These are phyloP conservation scores for Chrysophaeum taylorii DNA, from an alignment of 352 stramenopile genomes.

Conservation along the genomic window DNA sequence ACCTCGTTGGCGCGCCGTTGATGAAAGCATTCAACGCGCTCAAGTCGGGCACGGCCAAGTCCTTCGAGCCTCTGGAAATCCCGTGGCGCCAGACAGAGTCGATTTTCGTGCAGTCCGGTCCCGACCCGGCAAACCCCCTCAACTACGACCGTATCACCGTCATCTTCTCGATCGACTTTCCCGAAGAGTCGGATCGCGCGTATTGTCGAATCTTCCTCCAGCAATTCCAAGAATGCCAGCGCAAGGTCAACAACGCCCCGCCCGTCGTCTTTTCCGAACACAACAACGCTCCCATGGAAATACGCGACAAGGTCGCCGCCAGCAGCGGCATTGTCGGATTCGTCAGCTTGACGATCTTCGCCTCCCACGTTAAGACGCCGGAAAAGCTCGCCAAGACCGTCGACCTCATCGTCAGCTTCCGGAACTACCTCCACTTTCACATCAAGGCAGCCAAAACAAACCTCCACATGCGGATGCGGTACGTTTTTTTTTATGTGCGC, in stretches of 20 bases:
- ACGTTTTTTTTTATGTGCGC: background rate
- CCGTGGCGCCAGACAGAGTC: background rate
- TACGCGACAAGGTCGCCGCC: constrained; percentile 49
- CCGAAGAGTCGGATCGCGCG: constrained; percentile 69
- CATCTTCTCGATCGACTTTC: constrained; percentile 70
- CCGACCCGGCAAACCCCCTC: background rate
- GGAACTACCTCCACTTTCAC: constrained; percentile 74
- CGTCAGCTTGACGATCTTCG: constrained; percentile 63
- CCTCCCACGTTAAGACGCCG: constrained; percentile 61
- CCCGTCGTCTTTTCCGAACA: constrained; percentile 59
- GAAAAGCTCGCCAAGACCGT: constrained; percentile 67
- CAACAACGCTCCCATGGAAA: constrained; percentile 54
- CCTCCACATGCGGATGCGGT: constrained; percentile 73
- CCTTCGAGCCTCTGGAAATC: background rate
- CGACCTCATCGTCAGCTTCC: constrained; percentile 61
- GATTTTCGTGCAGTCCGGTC: background rate
- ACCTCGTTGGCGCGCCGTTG: constrained; percentile 5
- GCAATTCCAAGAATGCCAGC: constrained; percentile 67
- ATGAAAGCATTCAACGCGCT: background rate
- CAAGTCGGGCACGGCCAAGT: background rate
- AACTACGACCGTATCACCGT: constrained; percentile 62
- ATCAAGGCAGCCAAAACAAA: constrained; percentile 80
- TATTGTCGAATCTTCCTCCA: constrained; percentile 68
- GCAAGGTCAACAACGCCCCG: constrained; percentile 68
- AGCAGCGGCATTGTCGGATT: constrained; percentile 58